Evolutionary conservation across 192 early-diverging fungal species (phyloP), one percentile per base, ranked within the genome.

Genomic region (Pilaira anomala): DNA sequence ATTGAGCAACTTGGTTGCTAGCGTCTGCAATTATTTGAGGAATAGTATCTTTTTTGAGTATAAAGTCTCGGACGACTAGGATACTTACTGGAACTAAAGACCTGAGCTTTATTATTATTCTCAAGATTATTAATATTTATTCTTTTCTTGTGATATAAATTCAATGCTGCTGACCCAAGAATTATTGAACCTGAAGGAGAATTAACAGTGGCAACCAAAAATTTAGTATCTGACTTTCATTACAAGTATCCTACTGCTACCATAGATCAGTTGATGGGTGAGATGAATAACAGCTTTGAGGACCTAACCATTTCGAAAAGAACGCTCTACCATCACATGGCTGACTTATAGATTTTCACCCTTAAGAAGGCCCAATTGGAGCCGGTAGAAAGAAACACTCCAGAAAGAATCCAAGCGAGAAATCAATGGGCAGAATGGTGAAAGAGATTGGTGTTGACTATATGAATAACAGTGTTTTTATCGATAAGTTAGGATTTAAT

Each of bases 21-120:
- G 58, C 45, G n/a, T 48, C 45, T 60, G 44, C 58, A 45, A 60
- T 60, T 45, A 46, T 59, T 45, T 59, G 57, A 45, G 39, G 55
- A 46, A 48, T 60, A 48, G 60, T 36, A 61, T 49, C 60, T 49
- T 62, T 60, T 49, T 62, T 62, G 46, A 62, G 60, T 62, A 49
- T 50, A 62, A 49, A 62, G 28, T 62, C 48, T 62, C 60, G n/a
- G 51, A 53, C 51, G 51, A 53, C 44, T 60, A 29, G 22, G 11
- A 60, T 25, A 60, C 44, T 48, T 30, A 41, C 42, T 44, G 26
- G 40, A 60, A 48, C 59, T 21, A 60, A 41, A 45, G 59, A 60
- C 59, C 28, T 45, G 44, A 60, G 44, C 44, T 60, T 46, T 45
- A 60, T 46, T 45, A 60, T 60, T 60, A 44, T 30, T 53, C 51